Evolutionary conservation across 75 land plant genomes (phyloP).

Genomic region (Picea glauca): DNA sequence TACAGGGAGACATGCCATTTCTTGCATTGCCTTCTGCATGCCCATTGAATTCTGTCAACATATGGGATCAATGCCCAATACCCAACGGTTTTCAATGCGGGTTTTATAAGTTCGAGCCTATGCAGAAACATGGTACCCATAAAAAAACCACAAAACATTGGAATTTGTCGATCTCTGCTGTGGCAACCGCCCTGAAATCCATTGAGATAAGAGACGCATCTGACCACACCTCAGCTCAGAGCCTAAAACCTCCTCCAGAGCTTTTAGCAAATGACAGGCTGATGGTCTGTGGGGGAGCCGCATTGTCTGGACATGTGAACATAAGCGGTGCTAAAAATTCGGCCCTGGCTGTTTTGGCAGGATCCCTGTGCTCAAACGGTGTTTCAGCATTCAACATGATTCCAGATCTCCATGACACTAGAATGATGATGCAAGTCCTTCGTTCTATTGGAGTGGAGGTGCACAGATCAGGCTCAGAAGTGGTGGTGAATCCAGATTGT

Average conservation of each 20-base stretch:
- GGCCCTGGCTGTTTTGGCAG: constrained; percentile 64
- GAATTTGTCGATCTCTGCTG: not conserved
- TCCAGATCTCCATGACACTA: constrained; percentile 53
- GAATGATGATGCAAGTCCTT: constrained; percentile 47
- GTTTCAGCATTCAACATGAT: constrained; percentile 29
- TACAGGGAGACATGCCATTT: constrained; percentile 5
- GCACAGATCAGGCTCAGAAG: constrained; percentile 20
- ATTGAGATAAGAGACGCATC: not conserved
- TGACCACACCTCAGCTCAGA: not conserved
- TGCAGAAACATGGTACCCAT: not conserved
- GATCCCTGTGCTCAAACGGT: constrained; percentile 48
- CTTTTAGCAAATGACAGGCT: constrained; percentile 9
- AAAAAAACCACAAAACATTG: not conserved
- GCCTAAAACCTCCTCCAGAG: not conserved
- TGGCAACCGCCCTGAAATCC: constrained; percentile 6
- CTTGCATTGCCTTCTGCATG: not conserved
- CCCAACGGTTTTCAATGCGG: constrained; percentile 3
- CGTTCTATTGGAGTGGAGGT: constrained; percentile 53
- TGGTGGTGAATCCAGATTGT: constrained; percentile 28
- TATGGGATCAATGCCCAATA: not conserved
- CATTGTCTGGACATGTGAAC: constrained; percentile 53
- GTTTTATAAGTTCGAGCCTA: not conserved
- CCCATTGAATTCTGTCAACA: not conserved
- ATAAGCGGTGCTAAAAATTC: constrained; percentile 79
- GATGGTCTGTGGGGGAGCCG: constrained; percentile 32